Base-by-base conservation (phyloP, 2,329 filamentous ascomycete genomes). In the Pseudogymnoascus sp. region DNA sequence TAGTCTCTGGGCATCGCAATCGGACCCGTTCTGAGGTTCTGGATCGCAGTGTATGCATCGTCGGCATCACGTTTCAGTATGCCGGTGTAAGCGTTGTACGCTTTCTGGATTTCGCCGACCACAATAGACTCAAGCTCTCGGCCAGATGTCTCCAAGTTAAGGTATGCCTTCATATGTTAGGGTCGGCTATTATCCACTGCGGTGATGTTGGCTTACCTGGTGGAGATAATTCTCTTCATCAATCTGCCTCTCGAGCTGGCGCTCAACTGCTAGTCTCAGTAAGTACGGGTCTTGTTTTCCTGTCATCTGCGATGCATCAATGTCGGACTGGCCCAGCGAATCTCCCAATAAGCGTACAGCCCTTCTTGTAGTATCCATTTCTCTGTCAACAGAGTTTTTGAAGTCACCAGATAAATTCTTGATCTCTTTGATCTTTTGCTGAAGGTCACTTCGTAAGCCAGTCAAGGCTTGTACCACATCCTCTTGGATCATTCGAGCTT, bases 361-460 rank as follows among this genome's bases (percentile, higher is more conserved):
- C 72, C 86, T 90, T 64, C 87, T 83, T 0, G 94, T 97, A 16
- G 74, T 78, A 18, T 97, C 92, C 78, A 96, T 93, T 74, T 97
- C 94, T 76, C 93, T 96, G 25, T 96, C 91, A 8, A 99, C 92
- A 0, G 88, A 89, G 72, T 96, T 99, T 76, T 96, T 96, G 77
- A 99, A 99, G 74, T 99, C 94, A 14, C 92, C 89, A 5, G 91
- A 89, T 14, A 99, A 79, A 67, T 86, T 88, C 77, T 96, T 96
- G 77, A 99, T 99, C 76, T 99, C 94, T 75, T 97, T 99, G 74
- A 96, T 96, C 78, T 99, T 99, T 73, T 95, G 91, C 64, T 89
- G 88, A 16, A 99, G 79, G 73, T 99, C 94, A 70, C 86, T 92
- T 62, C 94, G 81, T 60, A 99, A 78, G 1, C 92, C 92, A 2